These are phyloP conservation scores for Microthlaspi erraticum DNA, from an alignment of 345 rosid species.

Conservation along the genomic window DNA sequence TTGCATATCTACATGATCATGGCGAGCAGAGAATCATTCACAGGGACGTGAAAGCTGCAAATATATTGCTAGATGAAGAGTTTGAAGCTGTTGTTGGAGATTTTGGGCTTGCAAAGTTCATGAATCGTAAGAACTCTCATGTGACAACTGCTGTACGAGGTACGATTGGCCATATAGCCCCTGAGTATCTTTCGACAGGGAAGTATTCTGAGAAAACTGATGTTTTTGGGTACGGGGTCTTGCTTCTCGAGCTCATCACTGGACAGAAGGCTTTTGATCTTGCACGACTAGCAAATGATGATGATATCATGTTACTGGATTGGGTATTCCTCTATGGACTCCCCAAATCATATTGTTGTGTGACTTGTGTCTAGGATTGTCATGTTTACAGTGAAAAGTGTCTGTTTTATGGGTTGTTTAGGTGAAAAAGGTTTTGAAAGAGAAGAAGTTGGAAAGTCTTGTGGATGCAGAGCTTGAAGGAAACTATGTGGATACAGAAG, in stretches of 20 bases:
- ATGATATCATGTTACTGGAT: slow-evolving; percentile 92
- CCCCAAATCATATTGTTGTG: neutral
- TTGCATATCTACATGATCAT: slow-evolving; percentile 91
- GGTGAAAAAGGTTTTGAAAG: slow-evolving; percentile 92
- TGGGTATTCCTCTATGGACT: slow-evolving; percentile 61
- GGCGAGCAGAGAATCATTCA: slow-evolving; percentile 96
- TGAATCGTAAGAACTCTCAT: slow-evolving; percentile 90
- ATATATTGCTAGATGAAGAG: slow-evolving; percentile 89
- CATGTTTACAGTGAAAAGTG: neutral
- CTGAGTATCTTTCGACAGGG: slow-evolving; percentile 93
- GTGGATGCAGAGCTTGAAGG: slow-evolving; percentile 74
- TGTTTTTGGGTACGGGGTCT: slow-evolving; percentile 92
- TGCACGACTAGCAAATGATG: slow-evolving; percentile 95
- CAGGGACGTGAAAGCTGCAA: slow-evolving; percentile 96
- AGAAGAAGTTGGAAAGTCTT: slow-evolving; percentile 69
- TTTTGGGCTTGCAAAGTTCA: slow-evolving; percentile 89
- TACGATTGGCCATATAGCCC: slow-evolving; percentile 95
- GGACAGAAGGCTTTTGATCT: slow-evolving; percentile 96
- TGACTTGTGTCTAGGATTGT: neutral
- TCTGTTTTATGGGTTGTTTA: slow-evolving; percentile 43
- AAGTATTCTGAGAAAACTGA: slow-evolving; percentile 96
- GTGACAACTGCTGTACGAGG: slow-evolving; percentile 97
- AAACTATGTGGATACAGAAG: slow-evolving; percentile 64
- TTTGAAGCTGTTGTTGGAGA: slow-evolving; percentile 98
- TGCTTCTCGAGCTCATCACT: slow-evolving; percentile 97